Evolutionary conservation across 768 basidiomycete species (phyloP), one percentile per base, ranked within the genome.

Genomic region (Pleurotus cornucopiae): DNA sequence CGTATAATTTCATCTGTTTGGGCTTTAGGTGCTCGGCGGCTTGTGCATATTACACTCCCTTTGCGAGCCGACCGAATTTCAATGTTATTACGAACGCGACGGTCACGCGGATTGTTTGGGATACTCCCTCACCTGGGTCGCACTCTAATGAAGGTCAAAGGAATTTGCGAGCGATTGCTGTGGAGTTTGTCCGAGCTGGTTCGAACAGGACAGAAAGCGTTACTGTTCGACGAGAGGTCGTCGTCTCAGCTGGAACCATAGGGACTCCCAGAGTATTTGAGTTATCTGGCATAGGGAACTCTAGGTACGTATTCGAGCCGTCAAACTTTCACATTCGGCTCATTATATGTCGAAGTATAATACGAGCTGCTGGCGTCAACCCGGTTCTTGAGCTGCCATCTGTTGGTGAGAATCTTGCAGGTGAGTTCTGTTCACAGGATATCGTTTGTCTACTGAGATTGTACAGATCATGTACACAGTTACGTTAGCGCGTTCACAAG

Each of bases 191-290:
- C 6, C 69, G 65, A 4, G 58, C 56, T 46, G 59, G 61, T 44
- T 44, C 41, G 5, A 44, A 44, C 38, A 46, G 66, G 30, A 59
- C 62, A 23, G 63, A 69, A 57, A 74, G 71, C 3, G 72, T 81
- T 49, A 69, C 66, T n/a, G 78, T 80, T 13, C 72, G 68, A 55
- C 78, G 78, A 62, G 83, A 83, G 63, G 81, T 80, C 40, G 74
- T 83, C 44, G 61, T 77, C 3, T 63, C 76, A 2, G 74, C 71
- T 3, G 79, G 79, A 14, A 68, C 76, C 0, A 68, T 80, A 49
- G 76, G 76, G 12, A 75, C 71, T 54, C 76, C 79, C 9, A 70
- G 75, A 21, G 63, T 64, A 2, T 43, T 64, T 9, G 70, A 71
- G 47, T 48, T 69, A 4, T 70, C 69, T 7, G 71, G 71, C 2